These are phyloP conservation scores for Ceratocystis smalleyi DNA, from an alignment of 2,329 filamentous ascomycete genomes.

Conservation along the genomic window DNA sequence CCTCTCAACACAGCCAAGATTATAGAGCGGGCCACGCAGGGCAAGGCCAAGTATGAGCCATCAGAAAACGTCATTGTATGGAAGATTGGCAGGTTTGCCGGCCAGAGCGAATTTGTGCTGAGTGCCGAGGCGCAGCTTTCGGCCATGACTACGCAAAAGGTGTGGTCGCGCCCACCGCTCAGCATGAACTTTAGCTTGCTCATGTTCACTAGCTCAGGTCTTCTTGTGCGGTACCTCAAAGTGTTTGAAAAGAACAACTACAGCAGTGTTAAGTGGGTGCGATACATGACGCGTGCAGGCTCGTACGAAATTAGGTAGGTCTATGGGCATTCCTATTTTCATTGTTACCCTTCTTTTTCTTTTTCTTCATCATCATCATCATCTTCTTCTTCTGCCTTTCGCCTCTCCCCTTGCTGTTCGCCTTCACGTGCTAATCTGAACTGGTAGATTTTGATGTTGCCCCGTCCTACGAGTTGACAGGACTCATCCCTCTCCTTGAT, in stretches of 20 bases:
- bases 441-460: constrained; percentile 24
- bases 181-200: constrained; percentile 84
- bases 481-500: constrained; percentile 15
- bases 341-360: too few species aligned
- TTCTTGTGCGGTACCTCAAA: constrained; percentile 88
- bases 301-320: constrained; percentile 86
- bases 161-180: constrained; percentile 85
- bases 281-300: constrained; percentile 95
- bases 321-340: too few species aligned
- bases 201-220: constrained; percentile 93
- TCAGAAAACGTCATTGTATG: constrained; percentile 96
- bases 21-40: constrained; percentile 81
- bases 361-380: too few species aligned
- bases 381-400: too few species aligned
- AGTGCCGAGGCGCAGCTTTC: constrained; percentile 86
- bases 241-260: constrained; percentile 99
- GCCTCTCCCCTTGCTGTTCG: background rate
- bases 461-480: constrained; percentile 1
- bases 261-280: constrained; percentile 95
- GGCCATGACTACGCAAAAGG: constrained; percentile 95
- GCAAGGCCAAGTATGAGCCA: constrained; percentile 96
- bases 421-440: constrained; percentile 15
- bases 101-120: constrained; percentile 91
- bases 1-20: constrained; percentile 93
- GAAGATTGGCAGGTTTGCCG: constrained; percentile 97